These are phyloP conservation scores for Nakazawaea anatomiae DNA, from an alignment of 805 yeast species.

Conservation along the genomic window DNA sequence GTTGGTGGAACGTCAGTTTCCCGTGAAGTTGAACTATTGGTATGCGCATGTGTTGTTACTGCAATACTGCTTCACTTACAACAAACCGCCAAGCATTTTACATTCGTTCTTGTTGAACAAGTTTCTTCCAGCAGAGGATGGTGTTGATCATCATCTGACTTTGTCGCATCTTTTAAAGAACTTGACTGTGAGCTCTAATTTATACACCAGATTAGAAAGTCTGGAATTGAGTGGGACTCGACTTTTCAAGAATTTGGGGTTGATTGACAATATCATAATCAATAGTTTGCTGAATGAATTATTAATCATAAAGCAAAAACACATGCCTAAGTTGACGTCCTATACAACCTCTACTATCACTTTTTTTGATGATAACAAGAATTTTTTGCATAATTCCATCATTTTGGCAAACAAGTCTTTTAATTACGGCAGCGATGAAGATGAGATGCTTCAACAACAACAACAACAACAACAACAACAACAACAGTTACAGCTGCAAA, in stretches of 20 bases:
- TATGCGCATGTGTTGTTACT: conserved; percentile 41
- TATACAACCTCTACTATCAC: conserved; percentile 11
- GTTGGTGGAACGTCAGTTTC: conserved; percentile 12
- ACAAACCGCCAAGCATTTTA: conserved; percentile 34
- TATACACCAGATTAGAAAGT: not conserved
- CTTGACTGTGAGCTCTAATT: conserved; percentile 20
- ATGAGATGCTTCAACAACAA: conserved; percentile 15
- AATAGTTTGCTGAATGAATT: conserved; percentile 27
- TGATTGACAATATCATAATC: conserved; percentile 20
- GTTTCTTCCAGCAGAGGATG: conserved; percentile 18
- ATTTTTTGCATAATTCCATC: conserved; percentile 45
- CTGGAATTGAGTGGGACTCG: conserved; percentile 1
- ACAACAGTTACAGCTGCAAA: conserved; percentile 1
- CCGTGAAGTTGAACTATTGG: conserved; percentile 33
- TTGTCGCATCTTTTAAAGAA: conserved; percentile 18
- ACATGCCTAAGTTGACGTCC: not conserved
- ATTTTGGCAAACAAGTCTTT: conserved; percentile 44
- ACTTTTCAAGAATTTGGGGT: conserved; percentile 16
- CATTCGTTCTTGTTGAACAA: conserved; percentile 25
- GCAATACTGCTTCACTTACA: conserved; percentile 31
- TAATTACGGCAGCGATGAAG: conserved; percentile 13
- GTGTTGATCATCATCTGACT: conserved; percentile 11
- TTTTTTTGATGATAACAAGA: conserved; percentile 28
- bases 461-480: conserved; percentile 10
- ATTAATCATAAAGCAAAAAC: conserved; percentile 18